Evolutionary conservation across 2,329 filamentous ascomycete species (phyloP).

Genomic region (Lasiodiplodia gonubiensis): DNA sequence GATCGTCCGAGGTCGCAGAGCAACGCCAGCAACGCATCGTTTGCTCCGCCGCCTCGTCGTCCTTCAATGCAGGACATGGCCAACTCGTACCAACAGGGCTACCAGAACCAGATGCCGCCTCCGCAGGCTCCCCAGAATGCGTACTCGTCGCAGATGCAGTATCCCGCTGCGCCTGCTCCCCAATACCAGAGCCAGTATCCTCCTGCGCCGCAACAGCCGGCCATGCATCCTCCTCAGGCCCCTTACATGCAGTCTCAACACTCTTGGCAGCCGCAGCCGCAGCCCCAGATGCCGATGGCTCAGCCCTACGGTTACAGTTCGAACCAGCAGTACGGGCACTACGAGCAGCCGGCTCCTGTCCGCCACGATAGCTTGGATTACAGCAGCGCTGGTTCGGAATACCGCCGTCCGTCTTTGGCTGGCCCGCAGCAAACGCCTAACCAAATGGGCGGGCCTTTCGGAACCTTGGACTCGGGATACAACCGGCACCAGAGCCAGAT

Average conservation of each 20-base stretch:
- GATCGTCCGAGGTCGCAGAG: conserved; percentile 66
- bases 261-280: conserved; percentile 42
- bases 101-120: conserved; percentile 46
- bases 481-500: conserved; percentile 46
- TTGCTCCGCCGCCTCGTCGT: conserved; percentile 46
- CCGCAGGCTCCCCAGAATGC: conserved; percentile 47
- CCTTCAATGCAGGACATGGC: conserved; percentile 54
- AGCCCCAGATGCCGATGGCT: conserved; percentile 44
- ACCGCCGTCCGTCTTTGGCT: conserved; percentile 48
- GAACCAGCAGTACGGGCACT: conserved; percentile 45
- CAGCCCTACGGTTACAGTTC: conserved; percentile 50
- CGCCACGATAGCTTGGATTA: conserved; percentile 51
- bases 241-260: conserved; percentile 41
- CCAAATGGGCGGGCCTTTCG: conserved; percentile 43
- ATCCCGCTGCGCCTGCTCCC: conserved; percentile 36
- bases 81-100: conserved; percentile 46
- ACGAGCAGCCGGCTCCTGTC: conserved; percentile 43
- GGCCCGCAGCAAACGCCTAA: conserved; percentile 38
- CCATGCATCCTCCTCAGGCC: conserved; percentile 40
- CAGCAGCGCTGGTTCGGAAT: conserved; percentile 42
- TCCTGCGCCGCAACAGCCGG: conserved; percentile 37
- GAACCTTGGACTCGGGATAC: conserved; percentile 44
- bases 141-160: conserved; percentile 47
- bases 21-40: conserved; percentile 57
- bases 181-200: conserved; percentile 44